Conservation (phyloP, 495 filamentous ascomycete species). For the Trichoderma gamsii region DNA sequence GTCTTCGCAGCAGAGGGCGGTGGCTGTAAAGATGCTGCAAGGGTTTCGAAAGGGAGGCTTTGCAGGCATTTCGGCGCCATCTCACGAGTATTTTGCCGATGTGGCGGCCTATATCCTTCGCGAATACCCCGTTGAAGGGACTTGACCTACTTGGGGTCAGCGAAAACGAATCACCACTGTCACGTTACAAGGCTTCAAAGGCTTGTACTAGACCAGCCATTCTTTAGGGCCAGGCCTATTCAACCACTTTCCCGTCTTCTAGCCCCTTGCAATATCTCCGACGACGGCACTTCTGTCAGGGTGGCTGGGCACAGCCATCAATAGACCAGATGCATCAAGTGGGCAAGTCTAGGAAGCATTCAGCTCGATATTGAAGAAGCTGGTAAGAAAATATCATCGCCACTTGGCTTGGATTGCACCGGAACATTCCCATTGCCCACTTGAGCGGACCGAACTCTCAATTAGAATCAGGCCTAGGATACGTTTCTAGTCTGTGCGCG, state of each 20-base stretch:
- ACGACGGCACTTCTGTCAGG: too few species aligned
- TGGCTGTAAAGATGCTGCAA: neutral
- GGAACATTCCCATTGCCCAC: neutral
- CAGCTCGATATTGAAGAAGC: too few species aligned
- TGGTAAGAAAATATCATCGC: too few species aligned
- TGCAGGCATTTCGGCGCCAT: constrained; percentile 8
- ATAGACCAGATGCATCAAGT: too few species aligned
- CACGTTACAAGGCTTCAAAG: neutral
- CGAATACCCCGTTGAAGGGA: neutral
- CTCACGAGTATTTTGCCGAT: constrained; percentile 6
- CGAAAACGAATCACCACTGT: neutral
- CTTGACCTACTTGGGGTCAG: neutral
- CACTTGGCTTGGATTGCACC: neutral
- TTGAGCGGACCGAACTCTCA: neutral
- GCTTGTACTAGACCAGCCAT: too few species aligned
- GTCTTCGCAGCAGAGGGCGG: neutral
- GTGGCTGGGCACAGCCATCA: too few species aligned
- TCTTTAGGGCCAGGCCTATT: too few species aligned
- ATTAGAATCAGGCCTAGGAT: neutral
- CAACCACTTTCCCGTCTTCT: too few species aligned
- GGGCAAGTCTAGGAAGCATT: too few species aligned
- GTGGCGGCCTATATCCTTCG: neutral
- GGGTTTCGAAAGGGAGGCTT: constrained; percentile 1
- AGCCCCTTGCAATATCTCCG: too few species aligned
- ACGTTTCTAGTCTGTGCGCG: neutral